phyloP scores from a whole-genome alignment of 208 protist genomes.

The Trypanosoma caninum region DNA sequence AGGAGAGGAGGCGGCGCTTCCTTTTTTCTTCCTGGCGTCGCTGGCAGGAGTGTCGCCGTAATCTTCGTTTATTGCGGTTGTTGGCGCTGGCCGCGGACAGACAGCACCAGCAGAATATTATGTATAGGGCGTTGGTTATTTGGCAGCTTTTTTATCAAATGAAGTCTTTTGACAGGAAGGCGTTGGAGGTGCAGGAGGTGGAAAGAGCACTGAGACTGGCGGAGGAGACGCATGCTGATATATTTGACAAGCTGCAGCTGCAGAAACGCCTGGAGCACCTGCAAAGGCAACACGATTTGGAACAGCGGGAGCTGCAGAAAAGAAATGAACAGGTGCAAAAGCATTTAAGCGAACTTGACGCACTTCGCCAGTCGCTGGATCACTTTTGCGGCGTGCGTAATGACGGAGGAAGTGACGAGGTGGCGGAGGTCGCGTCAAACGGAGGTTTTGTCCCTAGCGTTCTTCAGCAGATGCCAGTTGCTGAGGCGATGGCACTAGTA shows the following conservation, averaged over 20 bases:
- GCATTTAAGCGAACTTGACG: slow-evolving; percentile 8
- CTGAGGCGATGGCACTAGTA: slow-evolving; percentile 68
- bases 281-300: slow-evolving; percentile 36
- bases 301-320: slow-evolving; percentile 33
- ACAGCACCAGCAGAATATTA: slow-evolving; percentile 32
- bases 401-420: not conserved
- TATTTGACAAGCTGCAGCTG: slow-evolving; percentile 84
- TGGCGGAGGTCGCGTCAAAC: too few species aligned
- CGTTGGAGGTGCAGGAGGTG: slow-evolving; percentile 32
- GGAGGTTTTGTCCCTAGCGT: slow-evolving; percentile 42
- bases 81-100: slow-evolving; percentile 40
- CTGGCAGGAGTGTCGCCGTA: slow-evolving; percentile 32
- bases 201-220: slow-evolving; percentile 39
- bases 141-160: slow-evolving; percentile 48
- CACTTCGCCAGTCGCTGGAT: slow-evolving; percentile 1
- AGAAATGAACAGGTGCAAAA: slow-evolving; percentile 16
- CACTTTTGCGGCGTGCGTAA: not conserved
- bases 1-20: slow-evolving; percentile 17
- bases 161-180: slow-evolving; percentile 20
- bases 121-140: slow-evolving; percentile 33
- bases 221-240: slow-evolving; percentile 60
- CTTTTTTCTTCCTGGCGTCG: slow-evolving; percentile 42
- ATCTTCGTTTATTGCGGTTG: slow-evolving; percentile 26
- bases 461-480: slow-evolving; percentile 55
- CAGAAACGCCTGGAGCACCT: slow-evolving; percentile 72